Conservation (phyloP, 208 protist species). For the Trichomonas tenax region DNA sequence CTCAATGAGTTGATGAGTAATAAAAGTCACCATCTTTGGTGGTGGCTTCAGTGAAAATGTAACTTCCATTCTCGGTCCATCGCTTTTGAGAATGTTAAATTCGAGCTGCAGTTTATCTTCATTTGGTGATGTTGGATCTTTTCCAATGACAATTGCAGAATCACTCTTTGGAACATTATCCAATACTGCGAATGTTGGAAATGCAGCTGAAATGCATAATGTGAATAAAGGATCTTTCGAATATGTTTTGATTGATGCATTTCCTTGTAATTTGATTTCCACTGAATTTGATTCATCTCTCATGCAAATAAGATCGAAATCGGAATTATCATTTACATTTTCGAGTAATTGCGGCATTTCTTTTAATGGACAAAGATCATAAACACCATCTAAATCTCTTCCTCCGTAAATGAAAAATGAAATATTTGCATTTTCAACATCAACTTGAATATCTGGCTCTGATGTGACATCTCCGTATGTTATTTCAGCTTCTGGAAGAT, state of each 20-base stretch:
- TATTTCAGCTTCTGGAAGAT: not conserved
- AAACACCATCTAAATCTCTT: not conserved
- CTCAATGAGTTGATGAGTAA: not conserved
- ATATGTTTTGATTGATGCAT: not conserved
- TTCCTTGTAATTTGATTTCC: not conserved
- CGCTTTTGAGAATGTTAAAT: not conserved
- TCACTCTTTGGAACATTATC: not conserved
- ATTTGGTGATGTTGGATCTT: not conserved
- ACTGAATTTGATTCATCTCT: not conserved
- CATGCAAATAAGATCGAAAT: not conserved
- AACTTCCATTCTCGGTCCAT: not conserved
- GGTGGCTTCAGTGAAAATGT: not conserved
- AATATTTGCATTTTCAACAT: not conserved
- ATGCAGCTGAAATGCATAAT: not conserved
- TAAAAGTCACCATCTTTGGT: not conserved
- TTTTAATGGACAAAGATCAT: not conserved
- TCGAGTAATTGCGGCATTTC: not conserved
- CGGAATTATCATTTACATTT: not conserved
- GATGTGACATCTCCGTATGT: not conserved
- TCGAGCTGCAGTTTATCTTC: not conserved
- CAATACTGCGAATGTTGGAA: not conserved
- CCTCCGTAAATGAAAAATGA: not conserved
- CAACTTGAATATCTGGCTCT: not conserved
- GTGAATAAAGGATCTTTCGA: not conserved
- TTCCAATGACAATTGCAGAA: not conserved